Conservation (phyloP, 768 basidiomycete species). For the Hortiboletus campestris region DNA sequence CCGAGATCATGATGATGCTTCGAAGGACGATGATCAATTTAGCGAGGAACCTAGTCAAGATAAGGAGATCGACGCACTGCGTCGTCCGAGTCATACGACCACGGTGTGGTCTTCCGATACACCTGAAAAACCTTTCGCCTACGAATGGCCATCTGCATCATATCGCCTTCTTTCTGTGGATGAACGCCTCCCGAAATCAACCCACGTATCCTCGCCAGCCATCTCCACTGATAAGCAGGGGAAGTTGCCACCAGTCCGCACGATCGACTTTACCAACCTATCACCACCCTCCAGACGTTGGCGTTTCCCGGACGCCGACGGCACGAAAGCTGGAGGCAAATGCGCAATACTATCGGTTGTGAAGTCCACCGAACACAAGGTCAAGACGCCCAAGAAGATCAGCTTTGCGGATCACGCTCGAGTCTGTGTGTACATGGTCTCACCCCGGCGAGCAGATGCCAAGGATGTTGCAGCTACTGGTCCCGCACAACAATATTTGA, state of each 20-base stretch:
- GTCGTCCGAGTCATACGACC: not conserved
- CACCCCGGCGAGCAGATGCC: constrained; percentile 5
- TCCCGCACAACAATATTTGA: not conserved
- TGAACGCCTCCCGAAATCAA: not conserved
- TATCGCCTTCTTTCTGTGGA: not conserved
- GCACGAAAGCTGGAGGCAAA: not conserved
- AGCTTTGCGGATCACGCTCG: constrained; percentile 24
- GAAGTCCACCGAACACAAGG: constrained; percentile 5
- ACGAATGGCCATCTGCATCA: not conserved
- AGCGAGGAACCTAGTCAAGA: not conserved
- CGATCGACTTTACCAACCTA: constrained; percentile 30
- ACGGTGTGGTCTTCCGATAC: constrained; percentile 2
- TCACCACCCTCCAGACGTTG: constrained; percentile 10
- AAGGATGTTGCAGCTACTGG: not conserved
- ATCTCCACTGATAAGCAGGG: not conserved
- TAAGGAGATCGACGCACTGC: no score
- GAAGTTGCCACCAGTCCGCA: constrained; percentile 8
- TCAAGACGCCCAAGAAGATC: constrained; percentile 27
- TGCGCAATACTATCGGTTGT: constrained; percentile 4
- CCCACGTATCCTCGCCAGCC: not conserved
- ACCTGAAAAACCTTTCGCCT: constrained; percentile 3
- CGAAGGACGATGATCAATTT: not conserved
- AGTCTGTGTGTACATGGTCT: constrained; percentile 18
- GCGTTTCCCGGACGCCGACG: constrained; percentile 4
- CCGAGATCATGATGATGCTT: not conserved